Evolutionary conservation across 2,329 filamentous ascomycete species (phyloP), one percentile per base, ranked within the genome.

Genomic region (Venturia carpophila): DNA sequence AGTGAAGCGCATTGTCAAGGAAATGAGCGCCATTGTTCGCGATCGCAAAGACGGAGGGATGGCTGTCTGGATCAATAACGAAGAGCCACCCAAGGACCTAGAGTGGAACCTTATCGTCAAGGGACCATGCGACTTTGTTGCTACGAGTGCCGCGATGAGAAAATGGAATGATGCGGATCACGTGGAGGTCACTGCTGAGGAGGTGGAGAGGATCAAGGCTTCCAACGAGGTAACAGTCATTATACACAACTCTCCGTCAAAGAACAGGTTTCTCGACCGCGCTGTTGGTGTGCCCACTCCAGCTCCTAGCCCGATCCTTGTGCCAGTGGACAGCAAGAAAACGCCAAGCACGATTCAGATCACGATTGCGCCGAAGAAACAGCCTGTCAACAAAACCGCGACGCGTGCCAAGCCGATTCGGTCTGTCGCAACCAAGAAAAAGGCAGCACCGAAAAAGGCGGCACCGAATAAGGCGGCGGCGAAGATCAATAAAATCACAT

Each of bases 51-150:
- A 95, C 70, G 92, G 93, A 0, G 74, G 74, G 13, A 84, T 96
- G 66, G 91, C 92, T 0, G 88, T 95, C 62, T 99, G 93, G 91
- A 90, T 99, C 76, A 97, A 97, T 76, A 85, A 91, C 64, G 92
- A 96, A 67, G 82, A 90, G 0, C 90, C 91, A 69, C 94, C 94
- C 0, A 87, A 85, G 68, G 92, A 97, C 66, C 87, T 97, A 68
- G 92, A 93, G 73, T 99, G 92, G 89, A 94, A 99, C 75, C 78
- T 97, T 67, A 86, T 97, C 21, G 89, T 99, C 43, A 87, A 86
- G 69, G 92, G 91, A 24, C 89, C 89, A 70, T 94, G 91, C 73
- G 94, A 99, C 73, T 87, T 92, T 68, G 88, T 99, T 47, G 94
- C 94, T 24, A 83, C 82, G 61, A 79, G 91, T 47, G 89, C 87